Conservation (phyloP, 208 protist genomes). For the Jaenimonas drosophilae region DNA sequence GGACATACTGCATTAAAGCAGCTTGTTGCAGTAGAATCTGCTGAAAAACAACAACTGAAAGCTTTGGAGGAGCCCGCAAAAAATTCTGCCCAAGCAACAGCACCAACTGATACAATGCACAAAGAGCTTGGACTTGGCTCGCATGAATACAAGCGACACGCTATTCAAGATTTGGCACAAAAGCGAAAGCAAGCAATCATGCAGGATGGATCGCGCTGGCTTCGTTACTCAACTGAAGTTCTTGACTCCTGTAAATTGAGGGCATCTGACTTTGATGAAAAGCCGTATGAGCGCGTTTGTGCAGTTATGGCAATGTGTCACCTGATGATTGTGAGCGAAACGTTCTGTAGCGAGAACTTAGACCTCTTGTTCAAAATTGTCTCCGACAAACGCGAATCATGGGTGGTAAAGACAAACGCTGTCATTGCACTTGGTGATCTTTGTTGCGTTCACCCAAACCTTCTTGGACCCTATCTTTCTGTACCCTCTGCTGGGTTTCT, state of each 20-base stretch:
- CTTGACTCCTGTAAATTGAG: constrained; percentile 48
- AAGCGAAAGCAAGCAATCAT: constrained; percentile 63
- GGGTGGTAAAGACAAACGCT: constrained; percentile 83
- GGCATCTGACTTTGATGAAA: constrained; percentile 14
- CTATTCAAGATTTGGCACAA: constrained; percentile 69
- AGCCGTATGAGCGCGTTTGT: constrained; percentile 58
- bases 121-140: constrained; percentile 80
- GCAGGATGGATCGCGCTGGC: constrained; percentile 63
- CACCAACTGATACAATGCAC: constrained; percentile 74
- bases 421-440: constrained; percentile 84
- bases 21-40: constrained; percentile 70
- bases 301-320: constrained; percentile 75
- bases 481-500: constrained; percentile 72
- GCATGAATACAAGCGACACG: constrained; percentile 67
- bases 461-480: constrained; percentile 69
- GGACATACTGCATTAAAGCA: constrained; percentile 79
- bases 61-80: constrained; percentile 31
- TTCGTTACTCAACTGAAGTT: constrained; percentile 34
- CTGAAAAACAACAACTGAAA: constrained; percentile 69
- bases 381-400: constrained; percentile 59
- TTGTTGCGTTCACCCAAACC: constrained; percentile 82
- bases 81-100: too few species aligned
- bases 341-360: constrained; percentile 63
- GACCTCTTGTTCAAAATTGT: constrained; percentile 75
- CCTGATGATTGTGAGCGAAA: constrained; percentile 76